phyloP scores from a whole-genome alignment of 495 filamentous ascomycete species.

The Elasticomyces elasticus region DNA sequence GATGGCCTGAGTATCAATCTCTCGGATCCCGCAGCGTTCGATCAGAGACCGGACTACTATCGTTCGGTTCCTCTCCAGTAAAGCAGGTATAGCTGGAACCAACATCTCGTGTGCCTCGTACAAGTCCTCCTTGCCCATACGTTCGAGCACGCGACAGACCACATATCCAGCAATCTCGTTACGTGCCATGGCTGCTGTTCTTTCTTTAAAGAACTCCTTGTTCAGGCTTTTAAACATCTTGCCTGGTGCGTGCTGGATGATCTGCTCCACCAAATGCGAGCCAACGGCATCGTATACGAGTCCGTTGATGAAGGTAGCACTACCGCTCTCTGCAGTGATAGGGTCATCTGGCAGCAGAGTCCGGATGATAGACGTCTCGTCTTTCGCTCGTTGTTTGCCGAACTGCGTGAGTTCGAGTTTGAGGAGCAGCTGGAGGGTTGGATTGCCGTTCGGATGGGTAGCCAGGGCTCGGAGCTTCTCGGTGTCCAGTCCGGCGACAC shows the following conservation, averaged over 20 bases:
- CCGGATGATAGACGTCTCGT: slow-evolving; percentile 49
- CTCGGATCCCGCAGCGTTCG: slow-evolving; percentile 67
- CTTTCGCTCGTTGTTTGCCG: slow-evolving; percentile 51
- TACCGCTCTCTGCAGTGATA: slow-evolving; percentile 47
- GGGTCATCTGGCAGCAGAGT: slow-evolving; percentile 57
- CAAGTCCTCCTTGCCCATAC: slow-evolving; percentile 75
- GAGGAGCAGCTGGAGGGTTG: slow-evolving; percentile 74
- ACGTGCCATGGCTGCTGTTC: slow-evolving; percentile 65
- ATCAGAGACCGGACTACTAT: slow-evolving; percentile 70
- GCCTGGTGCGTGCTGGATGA: slow-evolving; percentile 68
- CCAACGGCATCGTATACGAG: slow-evolving; percentile 83
- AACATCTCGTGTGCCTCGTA: slow-evolving; percentile 56
- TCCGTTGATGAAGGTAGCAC: slow-evolving; percentile 63
- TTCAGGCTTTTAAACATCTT: slow-evolving; percentile 82
- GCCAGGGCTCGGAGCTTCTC: slow-evolving; percentile 70
- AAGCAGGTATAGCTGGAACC: slow-evolving; percentile 53
- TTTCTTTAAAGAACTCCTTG: slow-evolving; percentile 59
- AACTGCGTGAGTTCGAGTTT: slow-evolving; percentile 70
- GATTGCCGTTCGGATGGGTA: slow-evolving; percentile 79
- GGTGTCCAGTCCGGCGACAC: slow-evolving; percentile 56
- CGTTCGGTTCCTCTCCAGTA: slow-evolving; percentile 64
- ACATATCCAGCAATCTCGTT: slow-evolving; percentile 87
- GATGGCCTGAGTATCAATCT: slow-evolving; percentile 49
- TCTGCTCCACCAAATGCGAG: slow-evolving; percentile 76
- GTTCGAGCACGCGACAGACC: slow-evolving; percentile 64